These are phyloP conservation scores for Calamus simplicifolius DNA, from an alignment of 176 grass and related monocot genomes.

Conservation along the genomic window DNA sequence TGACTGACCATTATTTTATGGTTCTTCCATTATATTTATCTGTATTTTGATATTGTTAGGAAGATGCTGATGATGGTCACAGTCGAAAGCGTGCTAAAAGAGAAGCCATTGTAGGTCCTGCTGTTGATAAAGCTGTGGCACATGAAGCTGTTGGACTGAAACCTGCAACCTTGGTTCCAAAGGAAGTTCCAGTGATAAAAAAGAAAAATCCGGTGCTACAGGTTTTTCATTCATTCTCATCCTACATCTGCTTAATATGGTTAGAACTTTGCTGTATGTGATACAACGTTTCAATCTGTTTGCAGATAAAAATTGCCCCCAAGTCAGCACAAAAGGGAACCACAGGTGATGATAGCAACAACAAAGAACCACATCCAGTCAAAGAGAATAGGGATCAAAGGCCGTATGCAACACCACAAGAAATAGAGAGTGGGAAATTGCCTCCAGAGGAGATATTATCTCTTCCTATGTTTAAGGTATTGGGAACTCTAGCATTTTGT, in stretches of 20 bases:
- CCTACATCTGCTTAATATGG: not conserved
- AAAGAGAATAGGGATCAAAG: slow-evolving; percentile 44
- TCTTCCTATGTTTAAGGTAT: slow-evolving; percentile 96
- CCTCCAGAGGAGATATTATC: slow-evolving; percentile 83
- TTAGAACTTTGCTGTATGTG: slow-evolving; percentile 7
- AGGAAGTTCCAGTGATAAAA: slow-evolving; percentile 67
- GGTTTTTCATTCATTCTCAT: slow-evolving; percentile 29
- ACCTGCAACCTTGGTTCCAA: slow-evolving; percentile 54
- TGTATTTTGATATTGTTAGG: slow-evolving; percentile 15
- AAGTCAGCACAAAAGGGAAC: slow-evolving; percentile 38
- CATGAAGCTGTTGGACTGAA: slow-evolving; percentile 93
- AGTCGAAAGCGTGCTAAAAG: slow-evolving; percentile 49
- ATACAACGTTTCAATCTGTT: slow-evolving; percentile 10
- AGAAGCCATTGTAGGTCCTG: slow-evolving; percentile 77
- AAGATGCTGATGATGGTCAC: slow-evolving; percentile 39
- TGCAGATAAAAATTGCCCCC: slow-evolving; percentile 71
- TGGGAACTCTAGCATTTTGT: not conserved
- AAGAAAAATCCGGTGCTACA: slow-evolving; percentile 86
- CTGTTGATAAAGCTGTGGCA: slow-evolving; percentile 76
- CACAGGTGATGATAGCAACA: slow-evolving; percentile 17
- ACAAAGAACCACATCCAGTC: slow-evolving; percentile 27
- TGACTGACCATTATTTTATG: slow-evolving; percentile 1
- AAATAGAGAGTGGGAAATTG: slow-evolving; percentile 76
- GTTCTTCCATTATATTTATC: not conserved
- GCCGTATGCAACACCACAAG: slow-evolving; percentile 49